A percentile compares a stretch with the other conserved stretches of the same genome.
Evolutionary conservation across 2,329 filamentous ascomycete species (phyloP).

Genomic region (Karstenula rhodostoma): DNA sequence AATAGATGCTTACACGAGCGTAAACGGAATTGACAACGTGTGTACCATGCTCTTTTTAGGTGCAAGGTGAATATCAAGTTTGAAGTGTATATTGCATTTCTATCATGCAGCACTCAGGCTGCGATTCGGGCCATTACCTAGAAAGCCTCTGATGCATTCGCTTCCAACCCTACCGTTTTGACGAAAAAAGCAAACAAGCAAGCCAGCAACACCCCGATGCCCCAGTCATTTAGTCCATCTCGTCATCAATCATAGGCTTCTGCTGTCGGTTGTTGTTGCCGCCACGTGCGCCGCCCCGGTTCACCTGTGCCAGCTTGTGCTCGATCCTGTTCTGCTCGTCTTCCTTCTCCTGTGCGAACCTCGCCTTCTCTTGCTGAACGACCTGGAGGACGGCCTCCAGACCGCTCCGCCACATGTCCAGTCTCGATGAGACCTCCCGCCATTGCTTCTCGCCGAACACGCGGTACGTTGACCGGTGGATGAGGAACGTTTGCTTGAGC

Average conservation of each 20-base stretch:
- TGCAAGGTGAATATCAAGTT: slow-evolving; percentile 4
- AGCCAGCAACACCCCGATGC: slow-evolving; percentile 16
- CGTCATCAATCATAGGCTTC: slow-evolving; percentile 45
- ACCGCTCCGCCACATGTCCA: slow-evolving; percentile 90
- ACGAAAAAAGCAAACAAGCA: slow-evolving; percentile 28
- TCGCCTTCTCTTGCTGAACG: slow-evolving; percentile 80
- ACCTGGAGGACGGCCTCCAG: slow-evolving; percentile 80
- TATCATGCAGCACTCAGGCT: slow-evolving; percentile 43
- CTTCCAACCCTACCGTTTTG: slow-evolving; percentile 31
- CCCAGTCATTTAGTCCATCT: slow-evolving; percentile 40
- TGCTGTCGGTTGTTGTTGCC: slow-evolving; percentile 32
- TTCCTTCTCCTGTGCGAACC: slow-evolving; percentile 79
- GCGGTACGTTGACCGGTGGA: slow-evolving; percentile 95
- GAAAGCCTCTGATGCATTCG: slow-evolving; percentile 40
- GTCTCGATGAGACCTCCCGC: slow-evolving; percentile 87
- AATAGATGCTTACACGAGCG: background rate
- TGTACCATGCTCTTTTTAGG: background rate
- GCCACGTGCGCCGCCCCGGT: slow-evolving; percentile 34
- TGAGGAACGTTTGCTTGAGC: slow-evolving; percentile 89
- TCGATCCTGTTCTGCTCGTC: slow-evolving; percentile 76
- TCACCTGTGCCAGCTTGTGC: slow-evolving; percentile 63
- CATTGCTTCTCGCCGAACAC: slow-evolving; percentile 99
- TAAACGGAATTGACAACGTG: background rate
- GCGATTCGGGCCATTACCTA: slow-evolving; percentile 32
- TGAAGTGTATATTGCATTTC: slow-evolving; percentile 34